Evolutionary conservation across 164 flowering plant species (phyloP).

Genomic region (Vitis rotundifolia): DNA sequence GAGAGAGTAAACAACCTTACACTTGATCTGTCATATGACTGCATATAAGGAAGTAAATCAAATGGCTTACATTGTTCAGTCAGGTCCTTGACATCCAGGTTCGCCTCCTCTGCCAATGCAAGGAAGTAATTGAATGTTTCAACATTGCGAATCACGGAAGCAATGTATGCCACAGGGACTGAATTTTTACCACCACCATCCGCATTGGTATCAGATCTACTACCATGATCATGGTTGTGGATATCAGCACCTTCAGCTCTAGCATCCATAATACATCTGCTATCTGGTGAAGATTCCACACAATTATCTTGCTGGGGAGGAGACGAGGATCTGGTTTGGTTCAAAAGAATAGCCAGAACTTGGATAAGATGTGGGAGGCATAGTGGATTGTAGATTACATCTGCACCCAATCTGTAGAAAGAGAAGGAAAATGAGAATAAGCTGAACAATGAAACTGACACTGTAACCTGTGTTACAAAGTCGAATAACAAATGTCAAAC

Average conservation of each 20-base stretch:
- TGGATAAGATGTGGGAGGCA: conserved; percentile 84
- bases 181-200: conserved; percentile 6
- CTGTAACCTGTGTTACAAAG: too few species aligned
- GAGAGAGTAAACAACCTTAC: conserved; percentile 45
- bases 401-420: conserved; percentile 84
- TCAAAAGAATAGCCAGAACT: conserved; percentile 39
- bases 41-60: conserved; percentile 76
- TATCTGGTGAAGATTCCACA: not conserved
- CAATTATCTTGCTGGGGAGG: not conserved
- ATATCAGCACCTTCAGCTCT: not conserved
- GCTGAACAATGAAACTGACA: too few species aligned
- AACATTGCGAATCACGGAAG: conserved; percentile 76
- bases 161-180: conserved; percentile 65
- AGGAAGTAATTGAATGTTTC: conserved; percentile 75
- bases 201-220: not conserved
- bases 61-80: conserved; percentile 46
- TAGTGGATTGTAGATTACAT: conserved; percentile 80
- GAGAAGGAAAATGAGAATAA: not conserved
- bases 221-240: not conserved
- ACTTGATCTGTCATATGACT: conserved; percentile 55
- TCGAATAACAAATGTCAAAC: too few species aligned
- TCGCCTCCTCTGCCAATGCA: conserved; percentile 45
- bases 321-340: conserved; percentile 2
- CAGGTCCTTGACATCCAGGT: conserved; percentile 55
- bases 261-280: not conserved